phyloP scores from a whole-genome alignment of 495 filamentous ascomycete species.

The Aspergillus cristatus region DNA sequence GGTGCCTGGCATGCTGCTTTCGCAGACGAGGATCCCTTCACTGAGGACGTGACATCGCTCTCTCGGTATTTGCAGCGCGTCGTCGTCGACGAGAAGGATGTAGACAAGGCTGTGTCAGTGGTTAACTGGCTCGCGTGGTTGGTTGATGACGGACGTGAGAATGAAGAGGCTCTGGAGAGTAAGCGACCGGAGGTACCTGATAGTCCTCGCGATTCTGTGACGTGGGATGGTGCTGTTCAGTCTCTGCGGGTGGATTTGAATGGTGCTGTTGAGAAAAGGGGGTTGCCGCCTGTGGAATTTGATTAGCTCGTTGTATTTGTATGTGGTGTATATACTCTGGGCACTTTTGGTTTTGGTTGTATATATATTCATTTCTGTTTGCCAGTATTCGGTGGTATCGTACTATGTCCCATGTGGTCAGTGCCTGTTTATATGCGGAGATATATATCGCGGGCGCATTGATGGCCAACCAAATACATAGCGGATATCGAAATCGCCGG shows the following conservation, averaged over 20 bases:
- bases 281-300: conserved; percentile 55
- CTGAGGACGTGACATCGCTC: conserved; percentile 65
- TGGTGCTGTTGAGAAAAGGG: conserved; percentile 50
- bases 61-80: conserved; percentile 59
- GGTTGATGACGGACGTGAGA: conserved; percentile 39
- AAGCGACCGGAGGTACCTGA: neutral
- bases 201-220: conserved; percentile 5
- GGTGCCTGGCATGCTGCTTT: conserved; percentile 60
- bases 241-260: conserved; percentile 50
- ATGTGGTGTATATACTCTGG: too few species aligned
- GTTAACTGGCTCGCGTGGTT: conserved; percentile 67
- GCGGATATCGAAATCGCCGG: too few species aligned
- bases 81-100: conserved; percentile 60
- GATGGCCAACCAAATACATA: too few species aligned
- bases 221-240: conserved; percentile 46
- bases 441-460: too few species aligned
- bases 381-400: too few species aligned
- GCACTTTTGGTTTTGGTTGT: neutral
- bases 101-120: conserved; percentile 62
- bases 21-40: conserved; percentile 58
- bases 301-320: conserved; percentile 2
- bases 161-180: conserved; percentile 4
- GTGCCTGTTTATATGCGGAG: too few species aligned
- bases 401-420: too few species aligned
- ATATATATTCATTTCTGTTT: too few species aligned